A percentile compares a stretch with the other conserved stretches of the same genome.
Conservation (phyloP, 2,329 filamentous ascomycete genomes). For the Fusarium austroafricanum region DNA sequence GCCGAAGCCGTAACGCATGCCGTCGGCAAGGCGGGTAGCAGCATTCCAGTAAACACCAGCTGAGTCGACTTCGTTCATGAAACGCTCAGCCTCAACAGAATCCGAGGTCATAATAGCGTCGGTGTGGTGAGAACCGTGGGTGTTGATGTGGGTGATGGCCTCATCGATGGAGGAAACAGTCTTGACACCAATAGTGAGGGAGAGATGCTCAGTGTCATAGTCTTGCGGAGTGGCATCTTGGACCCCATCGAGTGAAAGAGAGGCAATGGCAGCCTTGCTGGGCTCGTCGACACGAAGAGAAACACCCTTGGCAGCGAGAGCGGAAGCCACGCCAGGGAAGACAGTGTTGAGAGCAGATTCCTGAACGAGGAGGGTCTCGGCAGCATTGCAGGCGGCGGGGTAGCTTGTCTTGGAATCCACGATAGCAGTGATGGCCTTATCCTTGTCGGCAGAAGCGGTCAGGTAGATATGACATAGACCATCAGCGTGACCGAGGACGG, state of each 20-base stretch:
- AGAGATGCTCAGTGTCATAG: constrained; percentile 90
- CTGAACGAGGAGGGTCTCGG: constrained; percentile 93
- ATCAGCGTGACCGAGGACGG: constrained; percentile 95
- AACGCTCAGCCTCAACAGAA: constrained; percentile 75
- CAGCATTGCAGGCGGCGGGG: constrained; percentile 92
- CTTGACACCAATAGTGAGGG: constrained; percentile 86
- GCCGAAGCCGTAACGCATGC: constrained; percentile 96
- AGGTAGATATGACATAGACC: constrained; percentile 91
- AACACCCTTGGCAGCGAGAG: constrained; percentile 81
- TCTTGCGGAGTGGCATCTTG: constrained; percentile 76
- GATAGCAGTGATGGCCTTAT: constrained; percentile 79
- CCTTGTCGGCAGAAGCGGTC: constrained; percentile 78
- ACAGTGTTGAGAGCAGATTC: constrained; percentile 73
- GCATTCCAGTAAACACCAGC: constrained; percentile 98
- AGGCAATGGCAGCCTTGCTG: constrained; percentile 72
- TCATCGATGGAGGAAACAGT: constrained; percentile 75
- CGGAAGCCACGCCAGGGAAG: constrained; percentile 78
- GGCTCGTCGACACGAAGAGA: constrained; percentile 80
- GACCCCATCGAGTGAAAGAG: constrained; percentile 61
- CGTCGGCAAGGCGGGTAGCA: constrained; percentile 92
- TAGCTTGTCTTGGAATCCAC: constrained; percentile 95
- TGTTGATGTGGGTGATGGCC: constrained; percentile 90
- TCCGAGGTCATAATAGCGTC: constrained; percentile 86
- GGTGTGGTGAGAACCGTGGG: constrained; percentile 92
- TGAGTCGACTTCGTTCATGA: constrained; percentile 88